Conservation (phyloP, 345 rosid species). For the Mallotus nudiflorus region DNA sequence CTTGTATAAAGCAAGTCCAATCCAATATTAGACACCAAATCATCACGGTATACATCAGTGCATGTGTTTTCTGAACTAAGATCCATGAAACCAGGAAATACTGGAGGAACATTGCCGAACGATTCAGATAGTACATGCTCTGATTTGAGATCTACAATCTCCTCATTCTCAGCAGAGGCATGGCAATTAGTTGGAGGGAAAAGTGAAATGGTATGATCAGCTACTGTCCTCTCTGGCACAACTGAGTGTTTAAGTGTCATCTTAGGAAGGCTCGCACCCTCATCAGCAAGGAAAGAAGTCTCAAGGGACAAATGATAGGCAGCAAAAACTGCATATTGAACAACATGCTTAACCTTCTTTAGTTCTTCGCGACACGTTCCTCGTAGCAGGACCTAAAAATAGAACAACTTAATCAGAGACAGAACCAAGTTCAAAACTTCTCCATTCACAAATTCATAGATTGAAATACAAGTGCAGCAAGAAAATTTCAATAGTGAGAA, state of each 20-base stretch:
- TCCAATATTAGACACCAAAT: conserved; percentile 30
- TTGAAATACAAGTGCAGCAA: neutral
- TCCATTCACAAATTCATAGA: neutral
- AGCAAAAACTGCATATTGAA: conserved; percentile 93
- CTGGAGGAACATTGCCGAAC: conserved; percentile 29
- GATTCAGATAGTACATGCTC: conserved; percentile 44
- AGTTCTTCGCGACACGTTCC: conserved; percentile 77
- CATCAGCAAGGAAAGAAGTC: conserved; percentile 98
- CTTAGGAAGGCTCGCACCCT: conserved; percentile 94
- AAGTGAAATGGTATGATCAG: conserved; percentile 40
- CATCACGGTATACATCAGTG: conserved; percentile 36
- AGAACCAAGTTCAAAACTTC: conserved; percentile 7
- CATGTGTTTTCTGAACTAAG: conserved; percentile 32
- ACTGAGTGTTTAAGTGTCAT: conserved; percentile 40
- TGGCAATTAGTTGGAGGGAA: conserved; percentile 30
- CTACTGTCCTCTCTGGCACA: conserved; percentile 43
- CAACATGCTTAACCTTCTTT: conserved; percentile 88
- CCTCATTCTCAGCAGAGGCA: conserved; percentile 41
- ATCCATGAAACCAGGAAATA: conserved; percentile 26
- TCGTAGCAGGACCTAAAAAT: conserved; percentile 67
- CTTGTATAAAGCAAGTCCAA: conserved; percentile 29
- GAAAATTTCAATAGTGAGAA: neutral
- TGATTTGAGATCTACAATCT: conserved; percentile 17
- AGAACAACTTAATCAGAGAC: conserved; percentile 25
- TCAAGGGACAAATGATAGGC: conserved; percentile 93